phyloP scores from a whole-genome alignment of 257 asterid genomes.

The Nicotiana tabacum region DNA sequence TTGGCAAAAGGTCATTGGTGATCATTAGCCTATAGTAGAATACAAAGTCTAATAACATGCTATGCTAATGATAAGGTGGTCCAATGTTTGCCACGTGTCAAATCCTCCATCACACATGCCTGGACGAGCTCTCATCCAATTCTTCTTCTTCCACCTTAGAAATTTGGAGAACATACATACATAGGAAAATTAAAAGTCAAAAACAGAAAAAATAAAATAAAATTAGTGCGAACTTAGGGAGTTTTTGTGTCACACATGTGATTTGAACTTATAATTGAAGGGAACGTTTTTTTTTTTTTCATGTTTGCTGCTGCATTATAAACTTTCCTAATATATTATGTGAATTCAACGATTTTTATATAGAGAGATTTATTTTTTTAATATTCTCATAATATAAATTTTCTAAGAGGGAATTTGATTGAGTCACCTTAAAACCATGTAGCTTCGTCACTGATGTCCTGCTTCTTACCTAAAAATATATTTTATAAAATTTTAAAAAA shows the following conservation, averaged over 20 bases:
- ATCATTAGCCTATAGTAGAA: background rate
- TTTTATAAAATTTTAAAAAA: too few relatives aligned
- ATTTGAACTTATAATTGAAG: background rate
- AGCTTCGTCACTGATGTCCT: background rate
- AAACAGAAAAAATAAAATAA: background rate
- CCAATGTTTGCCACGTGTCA: conserved; percentile 19
- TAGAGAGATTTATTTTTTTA: too few relatives aligned
- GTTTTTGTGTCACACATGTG: background rate
- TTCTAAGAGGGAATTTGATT: background rate
- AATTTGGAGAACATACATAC: background rate
- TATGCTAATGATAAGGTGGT: background rate
- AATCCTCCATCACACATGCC: conserved; percentile 25
- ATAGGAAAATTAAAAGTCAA: background rate
- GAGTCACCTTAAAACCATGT: background rate
- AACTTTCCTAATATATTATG: too few relatives aligned
- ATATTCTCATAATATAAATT: too few relatives aligned
- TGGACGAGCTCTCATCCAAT: conserved; percentile 15
- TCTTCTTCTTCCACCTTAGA: conserved; percentile 8
- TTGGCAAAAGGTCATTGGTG: background rate
- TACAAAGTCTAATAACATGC: background rate
- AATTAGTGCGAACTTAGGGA: background rate
- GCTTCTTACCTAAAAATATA: background rate
- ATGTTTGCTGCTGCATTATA: background rate
- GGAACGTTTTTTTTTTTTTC: too few relatives aligned
- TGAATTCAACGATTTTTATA: too few relatives aligned